Conservation (phyloP, 2,329 filamentous ascomycete genomes). For the Dactylellina drechsleri region DNA sequence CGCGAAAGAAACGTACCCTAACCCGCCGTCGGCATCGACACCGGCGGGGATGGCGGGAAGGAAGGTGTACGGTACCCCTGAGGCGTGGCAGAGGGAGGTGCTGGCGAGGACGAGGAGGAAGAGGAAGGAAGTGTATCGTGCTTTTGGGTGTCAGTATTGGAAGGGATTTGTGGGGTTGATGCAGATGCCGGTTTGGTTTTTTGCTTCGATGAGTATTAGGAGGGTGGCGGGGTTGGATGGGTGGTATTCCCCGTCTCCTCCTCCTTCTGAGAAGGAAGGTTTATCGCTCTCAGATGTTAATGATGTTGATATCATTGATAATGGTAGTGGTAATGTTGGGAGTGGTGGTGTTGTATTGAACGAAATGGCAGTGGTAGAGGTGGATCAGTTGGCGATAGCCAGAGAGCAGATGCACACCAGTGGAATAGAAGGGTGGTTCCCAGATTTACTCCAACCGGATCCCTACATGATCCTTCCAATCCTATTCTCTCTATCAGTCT, state of each 20-base stretch:
- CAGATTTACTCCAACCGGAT: conserved; percentile 56
- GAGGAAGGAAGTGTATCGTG: conserved; percentile 53
- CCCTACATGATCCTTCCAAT: conserved; percentile 55
- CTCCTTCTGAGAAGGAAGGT: not conserved
- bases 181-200: conserved; percentile 58
- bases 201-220: conserved; percentile 55
- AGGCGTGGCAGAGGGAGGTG: conserved; percentile 54
- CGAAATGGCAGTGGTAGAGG: not conserved
- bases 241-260: not conserved
- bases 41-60: conserved; percentile 13
- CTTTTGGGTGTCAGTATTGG: conserved; percentile 56
- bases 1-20: conserved; percentile 17
- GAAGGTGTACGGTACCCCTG: conserved; percentile 35
- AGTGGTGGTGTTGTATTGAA: not conserved
- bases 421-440: conserved; percentile 55
- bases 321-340: too few species aligned
- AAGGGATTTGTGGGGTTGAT: conserved; percentile 55
- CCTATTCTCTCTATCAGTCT: conserved; percentile 55
- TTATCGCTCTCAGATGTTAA: not conserved
- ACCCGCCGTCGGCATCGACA: not conserved
- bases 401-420: conserved; percentile 40
- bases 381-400: conserved; percentile 1
- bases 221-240: conserved; percentile 33
- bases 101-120: conserved; percentile 37
- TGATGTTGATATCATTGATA: conserved; percentile 9